Evolutionary conservation across 2,329 filamentous ascomycete genomes (phyloP).

Genomic region (Ceratocystis diversiconidia): DNA sequence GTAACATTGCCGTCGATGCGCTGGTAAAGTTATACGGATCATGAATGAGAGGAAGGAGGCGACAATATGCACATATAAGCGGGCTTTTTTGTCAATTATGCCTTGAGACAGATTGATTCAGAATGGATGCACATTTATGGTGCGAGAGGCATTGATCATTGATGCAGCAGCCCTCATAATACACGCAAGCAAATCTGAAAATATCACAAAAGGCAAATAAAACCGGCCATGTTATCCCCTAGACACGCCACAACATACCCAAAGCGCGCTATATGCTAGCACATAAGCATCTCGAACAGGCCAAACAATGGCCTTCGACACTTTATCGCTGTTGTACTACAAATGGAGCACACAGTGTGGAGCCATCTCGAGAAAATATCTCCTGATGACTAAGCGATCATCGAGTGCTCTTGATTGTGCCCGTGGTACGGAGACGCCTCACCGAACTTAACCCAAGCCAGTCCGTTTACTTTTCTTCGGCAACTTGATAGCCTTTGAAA

Average conservation of each 20-base stretch:
- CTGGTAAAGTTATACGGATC: slow-evolving; percentile 36
- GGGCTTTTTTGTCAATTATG: neutral
- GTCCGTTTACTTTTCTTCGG: neutral
- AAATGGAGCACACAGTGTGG: neutral
- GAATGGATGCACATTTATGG: neutral
- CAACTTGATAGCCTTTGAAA: neutral
- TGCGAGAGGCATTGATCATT: neutral
- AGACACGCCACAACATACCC: neutral
- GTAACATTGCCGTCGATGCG: slow-evolving; percentile 43
- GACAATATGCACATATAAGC: neutral
- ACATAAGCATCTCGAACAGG: neutral
- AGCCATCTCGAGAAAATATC: neutral
- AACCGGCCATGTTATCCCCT: neutral
- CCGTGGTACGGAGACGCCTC: slow-evolving; percentile 4
- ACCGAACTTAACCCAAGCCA: neutral
- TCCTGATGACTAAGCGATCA: neutral
- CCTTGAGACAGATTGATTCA: neutral
- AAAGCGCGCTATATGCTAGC: neutral
- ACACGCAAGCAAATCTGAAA: neutral
- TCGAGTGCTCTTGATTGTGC: neutral
- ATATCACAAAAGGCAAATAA: neutral
- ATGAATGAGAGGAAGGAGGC: neutral
- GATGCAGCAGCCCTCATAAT: neutral
- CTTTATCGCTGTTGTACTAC: neutral
- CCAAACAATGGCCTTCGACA: neutral